phyloP scores from a whole-genome alignment of 148 eudicot genomes.

The Tetragonia tetragonoides region DNA sequence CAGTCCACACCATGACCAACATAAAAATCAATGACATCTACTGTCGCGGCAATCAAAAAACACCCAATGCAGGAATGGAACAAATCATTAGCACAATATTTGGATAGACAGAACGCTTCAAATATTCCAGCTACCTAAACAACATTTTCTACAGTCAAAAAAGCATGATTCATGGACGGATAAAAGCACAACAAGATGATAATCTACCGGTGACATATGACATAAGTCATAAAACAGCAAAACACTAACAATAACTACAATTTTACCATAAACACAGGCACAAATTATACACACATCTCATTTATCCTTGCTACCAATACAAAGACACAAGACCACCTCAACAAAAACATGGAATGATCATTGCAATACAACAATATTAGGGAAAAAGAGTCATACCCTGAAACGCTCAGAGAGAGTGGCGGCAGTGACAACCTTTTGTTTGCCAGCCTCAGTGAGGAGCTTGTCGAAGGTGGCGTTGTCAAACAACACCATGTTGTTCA shows the following conservation, averaged over 20 bases:
- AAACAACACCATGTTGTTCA: constrained; percentile 93
- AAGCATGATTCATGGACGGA: not conserved
- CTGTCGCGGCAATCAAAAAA: not conserved
- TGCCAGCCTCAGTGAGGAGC: constrained; percentile 71
- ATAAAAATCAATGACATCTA: too few relatives aligned
- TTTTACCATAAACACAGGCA: not conserved
- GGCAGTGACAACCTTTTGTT: constrained; percentile 84
- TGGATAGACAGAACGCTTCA: not conserved
- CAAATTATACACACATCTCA: not conserved
- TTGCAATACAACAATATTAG: too few relatives aligned
- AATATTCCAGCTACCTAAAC: not conserved
- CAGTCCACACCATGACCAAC: too few relatives aligned
- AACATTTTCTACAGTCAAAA: not conserved
- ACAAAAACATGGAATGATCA: too few relatives aligned
- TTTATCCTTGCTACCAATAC: too few relatives aligned
- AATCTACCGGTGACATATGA: not conserved
- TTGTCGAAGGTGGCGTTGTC: constrained; percentile 85
- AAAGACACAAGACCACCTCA: too few relatives aligned
- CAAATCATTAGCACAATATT: not conserved
- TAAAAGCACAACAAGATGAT: not conserved
- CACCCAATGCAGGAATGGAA: not conserved
- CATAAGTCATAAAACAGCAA: not conserved
- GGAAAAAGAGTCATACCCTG: constrained; percentile 44
- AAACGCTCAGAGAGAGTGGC: constrained; percentile 83
- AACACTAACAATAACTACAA: not conserved